A percentile compares a stretch with the other conserved stretches of the same genome.
phyloP scores from a whole-genome alignment of 306 rosid genomes.

The Fragaria iinumae region DNA sequence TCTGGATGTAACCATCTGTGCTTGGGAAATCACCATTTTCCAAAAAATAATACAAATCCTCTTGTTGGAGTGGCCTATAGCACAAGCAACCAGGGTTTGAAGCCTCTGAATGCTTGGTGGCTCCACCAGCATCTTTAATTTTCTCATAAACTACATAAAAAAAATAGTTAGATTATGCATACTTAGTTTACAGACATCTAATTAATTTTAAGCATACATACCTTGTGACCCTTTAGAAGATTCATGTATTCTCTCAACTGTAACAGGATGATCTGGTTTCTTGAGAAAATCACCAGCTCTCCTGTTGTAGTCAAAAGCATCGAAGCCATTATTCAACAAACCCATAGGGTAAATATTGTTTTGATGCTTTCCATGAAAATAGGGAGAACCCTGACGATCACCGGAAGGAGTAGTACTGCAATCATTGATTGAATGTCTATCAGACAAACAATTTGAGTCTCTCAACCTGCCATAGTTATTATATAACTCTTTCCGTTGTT shows the following conservation, averaged over 20 bases:
- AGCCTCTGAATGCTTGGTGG: neutral
- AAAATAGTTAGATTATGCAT: slow-evolving; percentile 6
- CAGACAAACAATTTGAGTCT: neutral
- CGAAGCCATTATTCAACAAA: neutral
- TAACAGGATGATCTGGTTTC: neutral
- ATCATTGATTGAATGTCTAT: neutral
- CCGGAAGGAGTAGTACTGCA: neutral
- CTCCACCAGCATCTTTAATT: neutral
- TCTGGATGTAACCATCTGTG: slow-evolving; percentile 6
- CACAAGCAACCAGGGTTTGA: slow-evolving; percentile 10
- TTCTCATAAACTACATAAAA: neutral
- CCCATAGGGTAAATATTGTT: neutral
- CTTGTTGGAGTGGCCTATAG: slow-evolving; percentile 14
- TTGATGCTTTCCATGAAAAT: neutral
- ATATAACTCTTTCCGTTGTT: neutral
- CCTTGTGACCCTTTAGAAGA: slow-evolving; percentile 7
- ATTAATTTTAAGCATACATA: neutral
- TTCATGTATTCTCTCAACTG: neutral
- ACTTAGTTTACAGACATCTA: neutral
- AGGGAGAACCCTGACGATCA: neutral
- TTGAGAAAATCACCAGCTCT: neutral
- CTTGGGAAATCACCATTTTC: slow-evolving; percentile 14
- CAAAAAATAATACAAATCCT: slow-evolving; percentile 14
- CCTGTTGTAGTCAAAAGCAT: neutral
- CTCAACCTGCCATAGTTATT: neutral